phyloP scores from a whole-genome alignment of 192 early-diverging fungal genomes.

The Phycomyces blakesleeanus region DNA sequence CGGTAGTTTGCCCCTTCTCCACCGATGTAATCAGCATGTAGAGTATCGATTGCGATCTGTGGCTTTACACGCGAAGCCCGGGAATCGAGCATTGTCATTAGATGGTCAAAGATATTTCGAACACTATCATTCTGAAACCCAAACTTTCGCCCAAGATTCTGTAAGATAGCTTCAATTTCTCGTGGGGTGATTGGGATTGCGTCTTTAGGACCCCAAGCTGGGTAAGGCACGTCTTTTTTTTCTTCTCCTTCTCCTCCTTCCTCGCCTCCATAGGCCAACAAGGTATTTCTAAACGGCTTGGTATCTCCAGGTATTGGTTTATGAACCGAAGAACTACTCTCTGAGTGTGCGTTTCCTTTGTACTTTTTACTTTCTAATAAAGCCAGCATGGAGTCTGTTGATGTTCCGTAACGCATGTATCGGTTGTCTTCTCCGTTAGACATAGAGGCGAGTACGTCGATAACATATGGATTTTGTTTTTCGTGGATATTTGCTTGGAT shows the following conservation, averaged over 20 bases:
- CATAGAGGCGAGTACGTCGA: constrained; percentile 23
- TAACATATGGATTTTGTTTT: neutral
- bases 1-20: constrained; percentile 80
- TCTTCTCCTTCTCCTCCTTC: too few species aligned
- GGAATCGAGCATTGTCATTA: constrained; percentile 78
- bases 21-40: constrained; percentile 79
- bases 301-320: neutral
- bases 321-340: constrained; percentile 8
- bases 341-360: constrained; percentile 15
- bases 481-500: neutral
- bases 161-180: constrained; percentile 68
- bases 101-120: constrained; percentile 71
- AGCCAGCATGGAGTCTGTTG: constrained; percentile 64
- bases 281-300: neutral
- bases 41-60: constrained; percentile 61
- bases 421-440: constrained; percentile 58
- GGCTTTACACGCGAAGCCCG: constrained; percentile 71
- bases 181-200: constrained; percentile 59
- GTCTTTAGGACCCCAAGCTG: constrained; percentile 48
- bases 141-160: constrained; percentile 61
- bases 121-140: constrained; percentile 77
- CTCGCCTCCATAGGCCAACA: neutral
- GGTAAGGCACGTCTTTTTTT: constrained; percentile 36
- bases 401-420: constrained; percentile 66
- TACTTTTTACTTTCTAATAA: constrained; percentile 61